Evolutionary conservation across 192 early-diverging fungal genomes (phyloP), one percentile per base, ranked within the genome.

Genomic region (Spizellomyces sp.): DNA sequence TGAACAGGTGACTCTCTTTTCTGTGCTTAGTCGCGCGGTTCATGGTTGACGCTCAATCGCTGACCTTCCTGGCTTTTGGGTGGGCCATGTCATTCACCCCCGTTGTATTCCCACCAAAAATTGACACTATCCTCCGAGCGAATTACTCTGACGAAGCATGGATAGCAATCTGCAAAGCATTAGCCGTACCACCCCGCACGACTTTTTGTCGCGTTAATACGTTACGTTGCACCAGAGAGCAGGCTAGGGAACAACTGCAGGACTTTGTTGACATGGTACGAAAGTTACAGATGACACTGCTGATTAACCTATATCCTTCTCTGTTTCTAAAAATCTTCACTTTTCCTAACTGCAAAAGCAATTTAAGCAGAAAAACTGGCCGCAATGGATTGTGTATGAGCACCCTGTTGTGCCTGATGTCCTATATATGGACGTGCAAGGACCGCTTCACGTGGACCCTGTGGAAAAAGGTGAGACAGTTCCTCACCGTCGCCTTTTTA

Each of bases 161-260:
- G 63, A 21, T 46, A 9, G 44, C 21, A 19, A 67, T 56, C 66
- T 46, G 52, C 27, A 44, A 66, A 9, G 68, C 68, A 14, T 56
- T 70, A 9, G 21, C 41, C 6, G 17, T 9, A 36, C 68, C 68
- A 17, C 58, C 68, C 7, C 60, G 21, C 59, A 63, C 68, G 0
- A 70, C 68, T 10, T 70, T 70, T 44, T 21, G 62, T 9, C 58
- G 68, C 8, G 59, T 70, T 15, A 70, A 70, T 58, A 70, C 68
- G 8, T 44, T 64, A 17, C 8, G 8, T 19, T 17, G 17, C 15
- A 70, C 62, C 19, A 15, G 59, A 14, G 36, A 15, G 9, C 42
- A 62, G 9, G 68, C 68, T 9, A 8, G 27, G 45, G 10, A 65
- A 44, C 14, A n/a, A 17, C 10, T 43, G 21, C 58, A 70, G 46